phyloP scores from a whole-genome alignment of 371 early-diverging fungal species.

The Coemansia sp. region DNA sequence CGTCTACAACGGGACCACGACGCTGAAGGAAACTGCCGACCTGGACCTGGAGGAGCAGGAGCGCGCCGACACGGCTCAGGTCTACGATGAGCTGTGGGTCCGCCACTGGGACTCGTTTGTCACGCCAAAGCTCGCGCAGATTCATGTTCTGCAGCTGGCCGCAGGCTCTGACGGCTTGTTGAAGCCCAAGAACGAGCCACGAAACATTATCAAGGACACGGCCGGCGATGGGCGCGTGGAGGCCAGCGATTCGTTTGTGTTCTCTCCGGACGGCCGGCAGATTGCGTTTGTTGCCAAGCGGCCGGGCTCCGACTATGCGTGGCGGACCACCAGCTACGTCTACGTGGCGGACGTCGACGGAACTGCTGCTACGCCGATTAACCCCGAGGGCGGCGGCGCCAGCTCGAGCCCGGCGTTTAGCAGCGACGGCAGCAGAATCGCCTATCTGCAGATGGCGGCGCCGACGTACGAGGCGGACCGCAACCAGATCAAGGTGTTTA shows the following conservation, averaged over 20 bases:
- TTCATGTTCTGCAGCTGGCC: constrained; percentile 30
- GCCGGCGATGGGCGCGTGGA: constrained; percentile 29
- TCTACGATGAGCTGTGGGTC: constrained; percentile 52
- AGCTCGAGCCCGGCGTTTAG: constrained; percentile 66
- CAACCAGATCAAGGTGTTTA: constrained; percentile 66
- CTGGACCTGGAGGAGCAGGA: constrained; percentile 28
- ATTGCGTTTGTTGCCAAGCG: constrained; percentile 74
- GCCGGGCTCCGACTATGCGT: constrained; percentile 65
- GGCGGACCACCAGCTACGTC: constrained; percentile 74
- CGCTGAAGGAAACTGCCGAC: constrained; percentile 33
- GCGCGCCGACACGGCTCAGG: constrained; percentile 44
- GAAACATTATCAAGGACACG: constrained; percentile 36
- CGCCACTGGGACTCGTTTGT: constrained; percentile 53
- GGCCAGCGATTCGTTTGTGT: constrained; percentile 28
- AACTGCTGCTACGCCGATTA: constrained; percentile 49
- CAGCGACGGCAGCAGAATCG: constrained; percentile 61
- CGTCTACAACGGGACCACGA: constrained; percentile 35
- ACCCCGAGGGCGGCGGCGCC: constrained; percentile 61
- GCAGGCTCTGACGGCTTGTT: background rate
- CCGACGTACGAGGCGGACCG: constrained; percentile 79
- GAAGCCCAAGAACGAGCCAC: constrained; percentile 9
- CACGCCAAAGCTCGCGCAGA: constrained; percentile 41
- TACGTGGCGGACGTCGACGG: constrained; percentile 65
- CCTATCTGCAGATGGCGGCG: constrained; percentile 73
- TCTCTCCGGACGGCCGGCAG: constrained; percentile 55